Percentiles rank a stretch among this genome's conserved stretches.
phyloP scores from a whole-genome alignment of 1,139 yeast genomes.

The Kurtzmaniella quercitrusa region DNA sequence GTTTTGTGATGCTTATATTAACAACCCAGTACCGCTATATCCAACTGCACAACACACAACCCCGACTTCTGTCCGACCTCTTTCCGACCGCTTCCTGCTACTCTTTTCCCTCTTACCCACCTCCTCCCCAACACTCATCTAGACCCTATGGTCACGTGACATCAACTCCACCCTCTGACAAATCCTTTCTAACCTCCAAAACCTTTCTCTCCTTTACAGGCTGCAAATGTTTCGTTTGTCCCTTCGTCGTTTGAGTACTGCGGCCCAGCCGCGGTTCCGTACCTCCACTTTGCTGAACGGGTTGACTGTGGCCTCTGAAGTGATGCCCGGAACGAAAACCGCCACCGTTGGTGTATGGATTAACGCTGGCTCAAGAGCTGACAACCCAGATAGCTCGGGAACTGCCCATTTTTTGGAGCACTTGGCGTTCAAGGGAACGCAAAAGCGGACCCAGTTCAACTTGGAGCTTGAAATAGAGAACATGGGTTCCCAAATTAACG shows the following conservation, averaged over 20 bases:
- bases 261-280: constrained; percentile 19
- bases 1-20: too few species aligned
- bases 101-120: too few species aligned
- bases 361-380: constrained; percentile 98
- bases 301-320: constrained; percentile 87
- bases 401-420: constrained; percentile 98
- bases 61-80: background rate
- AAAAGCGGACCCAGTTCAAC: constrained; percentile 72
- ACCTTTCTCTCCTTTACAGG: background rate
- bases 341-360: constrained; percentile 98
- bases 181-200: background rate
- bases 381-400: constrained; percentile 77
- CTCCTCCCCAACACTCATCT: background rate
- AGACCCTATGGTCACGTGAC: background rate
- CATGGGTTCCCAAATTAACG: constrained; percentile 94
- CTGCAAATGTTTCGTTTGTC: background rate
- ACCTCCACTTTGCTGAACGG: constrained; percentile 55
- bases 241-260: constrained; percentile 1
- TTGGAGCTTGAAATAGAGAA: constrained; percentile 93
- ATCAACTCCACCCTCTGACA: background rate
- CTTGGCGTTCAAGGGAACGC: constrained; percentile 92
- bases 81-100: too few species aligned
- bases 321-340: constrained; percentile 81
- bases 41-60: too few species aligned
- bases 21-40: too few species aligned